Conservation (phyloP, 371 early-diverging fungal genomes). For the Rhizopus delemar region DNA sequence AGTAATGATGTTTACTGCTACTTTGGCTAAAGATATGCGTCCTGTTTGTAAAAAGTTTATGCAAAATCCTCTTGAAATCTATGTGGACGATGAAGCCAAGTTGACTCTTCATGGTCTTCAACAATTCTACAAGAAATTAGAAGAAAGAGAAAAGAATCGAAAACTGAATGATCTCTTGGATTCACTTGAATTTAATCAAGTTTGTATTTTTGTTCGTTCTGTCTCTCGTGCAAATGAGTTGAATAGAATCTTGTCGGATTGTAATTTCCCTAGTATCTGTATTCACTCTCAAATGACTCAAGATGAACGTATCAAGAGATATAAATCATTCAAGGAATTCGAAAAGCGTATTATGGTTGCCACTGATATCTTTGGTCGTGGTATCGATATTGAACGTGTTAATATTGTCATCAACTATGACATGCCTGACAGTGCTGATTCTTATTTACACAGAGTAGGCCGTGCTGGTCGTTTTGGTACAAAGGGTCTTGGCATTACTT, state of each 20-base stretch:
- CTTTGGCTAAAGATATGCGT: slow-evolving; percentile 90
- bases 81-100: slow-evolving; percentile 98
- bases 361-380: slow-evolving; percentile 98
- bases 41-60: slow-evolving; percentile 95
- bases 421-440: slow-evolving; percentile 92
- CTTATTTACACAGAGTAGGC: slow-evolving; percentile 98
- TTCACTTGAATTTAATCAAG: slow-evolving; percentile 95
- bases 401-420: slow-evolving; percentile 99
- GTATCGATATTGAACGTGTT: slow-evolving; percentile 98
- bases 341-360: slow-evolving; percentile 96
- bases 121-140: slow-evolving; percentile 91
- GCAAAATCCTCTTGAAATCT: slow-evolving; percentile 96
- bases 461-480: slow-evolving; percentile 99
- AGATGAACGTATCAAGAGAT: slow-evolving; percentile 89
- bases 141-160: slow-evolving; percentile 90
- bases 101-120: slow-evolving; percentile 96
- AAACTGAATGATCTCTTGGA: slow-evolving; percentile 93
- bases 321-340: slow-evolving; percentile 95
- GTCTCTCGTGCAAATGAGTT: slow-evolving; percentile 86
- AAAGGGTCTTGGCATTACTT: slow-evolving; percentile 96
- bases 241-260: slow-evolving; percentile 81
- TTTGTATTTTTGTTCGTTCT: slow-evolving; percentile 97
- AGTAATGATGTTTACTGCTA: slow-evolving; percentile 98
- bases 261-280: slow-evolving; percentile 93
- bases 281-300: slow-evolving; percentile 92